Evolutionary conservation across 1,284 basidiomycete genomes (phyloP).

Genomic region (Ganoderma lucidum): DNA sequence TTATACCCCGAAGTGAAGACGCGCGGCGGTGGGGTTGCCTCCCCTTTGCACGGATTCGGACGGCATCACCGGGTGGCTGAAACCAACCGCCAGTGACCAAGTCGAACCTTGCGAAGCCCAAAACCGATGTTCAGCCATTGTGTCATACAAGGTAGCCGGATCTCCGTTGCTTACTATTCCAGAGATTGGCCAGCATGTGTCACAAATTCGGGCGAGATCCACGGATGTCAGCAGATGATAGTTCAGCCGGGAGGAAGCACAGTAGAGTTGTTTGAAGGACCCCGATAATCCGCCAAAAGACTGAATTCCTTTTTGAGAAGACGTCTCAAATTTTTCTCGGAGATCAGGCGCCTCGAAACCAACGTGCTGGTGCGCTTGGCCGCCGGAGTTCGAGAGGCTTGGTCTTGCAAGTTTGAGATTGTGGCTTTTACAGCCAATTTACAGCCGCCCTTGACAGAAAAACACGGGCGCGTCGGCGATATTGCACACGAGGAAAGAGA

Average conservation of each 20-base stretch:
- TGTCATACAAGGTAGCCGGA: constrained; percentile 10
- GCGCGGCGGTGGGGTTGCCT: constrained; percentile 25
- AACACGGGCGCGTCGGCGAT: not conserved
- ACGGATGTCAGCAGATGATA: constrained; percentile 26
- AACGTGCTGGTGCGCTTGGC: not conserved
- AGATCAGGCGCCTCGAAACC: not conserved
- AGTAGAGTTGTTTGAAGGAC: constrained; percentile 16
- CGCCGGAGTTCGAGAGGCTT: not conserved
- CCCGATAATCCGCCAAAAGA: constrained; percentile 1
- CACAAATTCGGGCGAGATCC: constrained; percentile 21
- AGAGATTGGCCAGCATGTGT: constrained; percentile 21
- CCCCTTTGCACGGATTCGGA: constrained; percentile 5
- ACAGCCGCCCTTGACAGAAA: not conserved
- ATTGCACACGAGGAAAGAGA: not conserved
- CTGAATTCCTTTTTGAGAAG: not conserved
- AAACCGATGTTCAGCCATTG: constrained; percentile 31
- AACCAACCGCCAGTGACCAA: constrained; percentile 3
- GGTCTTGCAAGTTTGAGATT: not conserved
- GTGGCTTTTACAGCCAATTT: not conserved
- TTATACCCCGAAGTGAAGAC: constrained; percentile 25
- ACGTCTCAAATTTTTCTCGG: not conserved
- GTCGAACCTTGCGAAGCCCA: constrained; percentile 13
- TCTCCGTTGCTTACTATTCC: constrained; percentile 5
- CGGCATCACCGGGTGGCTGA: constrained; percentile 12
- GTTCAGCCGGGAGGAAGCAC: constrained; percentile 14